These are phyloP conservation scores for Hypoxylon cercidicola DNA, from an alignment of 495 filamentous ascomycete species.

Conservation along the genomic window DNA sequence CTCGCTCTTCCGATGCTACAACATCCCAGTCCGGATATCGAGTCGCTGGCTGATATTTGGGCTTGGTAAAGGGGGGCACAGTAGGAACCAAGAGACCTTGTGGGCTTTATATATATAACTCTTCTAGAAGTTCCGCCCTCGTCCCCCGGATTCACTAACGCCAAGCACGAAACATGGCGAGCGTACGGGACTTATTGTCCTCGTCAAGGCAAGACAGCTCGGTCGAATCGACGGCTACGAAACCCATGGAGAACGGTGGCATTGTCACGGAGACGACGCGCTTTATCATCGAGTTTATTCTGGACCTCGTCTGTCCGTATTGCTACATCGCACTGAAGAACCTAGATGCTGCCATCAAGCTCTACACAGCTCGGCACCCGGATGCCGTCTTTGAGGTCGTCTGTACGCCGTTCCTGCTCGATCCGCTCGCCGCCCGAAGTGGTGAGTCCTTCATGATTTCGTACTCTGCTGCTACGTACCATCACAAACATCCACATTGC, in stretches of 20 bases:
- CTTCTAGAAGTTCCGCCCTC: constrained; percentile 32
- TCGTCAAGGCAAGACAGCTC: neutral
- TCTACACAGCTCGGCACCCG: constrained; percentile 66
- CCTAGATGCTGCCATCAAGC: constrained; percentile 72
- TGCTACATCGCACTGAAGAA: constrained; percentile 85
- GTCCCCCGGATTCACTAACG: too few species aligned
- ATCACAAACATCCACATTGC: too few species aligned
- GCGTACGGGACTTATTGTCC: constrained; percentile 28
- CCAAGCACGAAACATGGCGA: constrained; percentile 23
- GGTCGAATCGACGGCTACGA: neutral
- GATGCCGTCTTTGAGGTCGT: constrained; percentile 70
- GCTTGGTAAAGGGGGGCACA: neutral
- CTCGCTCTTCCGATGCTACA: neutral
- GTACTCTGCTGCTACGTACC: neutral
- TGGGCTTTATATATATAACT: constrained; percentile 23
- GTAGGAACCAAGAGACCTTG: neutral
- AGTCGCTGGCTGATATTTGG: neutral
- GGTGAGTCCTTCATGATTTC: constrained; percentile 24
- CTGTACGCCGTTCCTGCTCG: constrained; percentile 83
- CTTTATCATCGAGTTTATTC: constrained; percentile 77
- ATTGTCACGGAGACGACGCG: constrained; percentile 30
- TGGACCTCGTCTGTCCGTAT: constrained; percentile 85
- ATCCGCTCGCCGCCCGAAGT: constrained; percentile 60
- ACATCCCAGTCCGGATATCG: neutral
- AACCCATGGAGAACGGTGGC: neutral